Base-by-base conservation (phyloP, 2,329 filamentous ascomycete genomes). In the Aschersonia sp. region DNA sequence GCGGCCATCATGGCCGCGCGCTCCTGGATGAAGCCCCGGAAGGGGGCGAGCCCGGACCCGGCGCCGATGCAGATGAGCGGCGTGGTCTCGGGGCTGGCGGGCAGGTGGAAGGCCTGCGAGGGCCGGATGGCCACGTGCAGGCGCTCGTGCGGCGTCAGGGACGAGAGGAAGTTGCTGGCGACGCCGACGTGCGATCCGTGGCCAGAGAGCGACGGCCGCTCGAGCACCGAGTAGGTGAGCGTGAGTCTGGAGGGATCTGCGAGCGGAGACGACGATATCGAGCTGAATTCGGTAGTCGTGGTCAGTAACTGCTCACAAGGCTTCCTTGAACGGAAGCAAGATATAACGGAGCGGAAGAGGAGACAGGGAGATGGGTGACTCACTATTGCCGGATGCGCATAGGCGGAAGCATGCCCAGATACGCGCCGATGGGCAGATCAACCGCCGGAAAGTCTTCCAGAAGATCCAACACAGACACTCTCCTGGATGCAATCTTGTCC, bases 301-400 rank as follows among this genome's bases (percentile, higher is more conserved):
- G 22, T 22, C 22, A 22, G 22, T 22, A 0, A 4, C 4, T 22
- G 22, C 22, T 22, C 22, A 22, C 22, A 3, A 22, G 22, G 22
- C 22, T 2, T 22, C 22, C 22, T 22, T 2, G 22, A 22, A 22
- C 22, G 22, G 22, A 22, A 22, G 22, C 22, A 22, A 22, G 22
- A 2, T 22, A 22, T 22, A 22, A 22, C 22, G 22, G 22, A 22
- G 22, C 22, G 22, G 6, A 41, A n/a, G 9, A 37, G 41, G 39
- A 9, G 5, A 5, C 12, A 4, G 35, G 12, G 22, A 4, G 22
- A 22, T 4, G 35, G 35, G 14, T 1, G 12, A 51, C 62, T 54
- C 54, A 67, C 61, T 88, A 88, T 60, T 86, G 81, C n/a, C 84
- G 75, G 40, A 85, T 72, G 31, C 84, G 79, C 79, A 92, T 85